phyloP scores from a whole-genome alignment of 768 basidiomycete genomes.

The Phlebiopsis flavidoalba region DNA sequence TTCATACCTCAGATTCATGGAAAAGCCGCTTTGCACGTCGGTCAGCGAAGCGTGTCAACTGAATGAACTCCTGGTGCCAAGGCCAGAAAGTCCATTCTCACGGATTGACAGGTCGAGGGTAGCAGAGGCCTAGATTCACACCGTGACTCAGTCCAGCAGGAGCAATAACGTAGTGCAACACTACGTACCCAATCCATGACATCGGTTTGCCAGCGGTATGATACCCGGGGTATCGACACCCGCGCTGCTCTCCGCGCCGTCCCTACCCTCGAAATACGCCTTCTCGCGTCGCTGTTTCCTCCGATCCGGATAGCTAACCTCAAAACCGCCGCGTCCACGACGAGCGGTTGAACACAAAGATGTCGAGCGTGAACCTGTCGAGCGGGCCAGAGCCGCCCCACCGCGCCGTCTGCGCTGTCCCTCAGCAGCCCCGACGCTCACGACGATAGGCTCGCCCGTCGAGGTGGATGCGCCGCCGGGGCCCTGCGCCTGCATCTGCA shows the following conservation, averaged over 20 bases:
- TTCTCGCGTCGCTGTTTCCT: conserved; percentile 36
- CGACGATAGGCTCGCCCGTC: conserved; percentile 54
- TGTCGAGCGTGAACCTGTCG: conserved; percentile 74
- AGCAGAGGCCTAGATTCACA: conserved; percentile 53
- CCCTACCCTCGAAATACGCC: not conserved
- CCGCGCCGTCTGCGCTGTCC: conserved; percentile 4
- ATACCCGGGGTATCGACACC: conserved; percentile 49
- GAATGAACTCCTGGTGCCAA: conserved; percentile 76
- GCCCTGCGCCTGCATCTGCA: conserved; percentile 23
- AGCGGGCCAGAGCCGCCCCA: conserved; percentile 53
- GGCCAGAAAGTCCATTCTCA: conserved; percentile 82
- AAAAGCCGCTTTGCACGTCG: conserved; percentile 68
- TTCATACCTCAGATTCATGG: conserved; percentile 67
- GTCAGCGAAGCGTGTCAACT: conserved; percentile 65
- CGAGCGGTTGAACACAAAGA: conserved; percentile 84
- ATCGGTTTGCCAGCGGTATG: conserved; percentile 69
- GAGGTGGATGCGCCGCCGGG: conserved; percentile 6
- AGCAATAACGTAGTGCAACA: not conserved
- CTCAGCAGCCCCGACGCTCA: conserved; percentile 57
- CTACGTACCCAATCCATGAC: conserved; percentile 73
- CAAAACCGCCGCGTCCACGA: conserved; percentile 72
- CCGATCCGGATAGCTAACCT: conserved; percentile 62
- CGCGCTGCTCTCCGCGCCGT: conserved; percentile 23
- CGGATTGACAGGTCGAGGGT: conserved; percentile 81
- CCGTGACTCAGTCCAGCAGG: not conserved